phyloP scores from a whole-genome alignment of 2,329 filamentous ascomycete genomes.

The Teratosphaeria viscida region DNA sequence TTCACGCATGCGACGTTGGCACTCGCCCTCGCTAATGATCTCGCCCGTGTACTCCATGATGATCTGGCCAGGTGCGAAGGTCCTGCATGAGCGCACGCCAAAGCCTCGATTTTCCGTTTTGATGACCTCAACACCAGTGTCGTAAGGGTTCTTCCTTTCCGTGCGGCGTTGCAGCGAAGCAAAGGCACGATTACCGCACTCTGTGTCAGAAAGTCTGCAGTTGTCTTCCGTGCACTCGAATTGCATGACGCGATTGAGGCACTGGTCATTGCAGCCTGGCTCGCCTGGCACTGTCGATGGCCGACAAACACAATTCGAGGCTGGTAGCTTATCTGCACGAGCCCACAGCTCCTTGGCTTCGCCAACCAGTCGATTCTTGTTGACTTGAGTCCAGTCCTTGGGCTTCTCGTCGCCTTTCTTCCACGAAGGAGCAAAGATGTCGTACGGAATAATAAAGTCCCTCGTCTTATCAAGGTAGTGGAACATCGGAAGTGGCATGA shows the following conservation, averaged over 20 bases:
- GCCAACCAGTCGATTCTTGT: conserved; percentile 72
- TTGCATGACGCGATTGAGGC: conserved; percentile 91
- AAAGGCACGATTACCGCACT: conserved; percentile 82
- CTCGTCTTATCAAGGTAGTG: conserved; percentile 48
- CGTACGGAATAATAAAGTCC: conserved; percentile 81
- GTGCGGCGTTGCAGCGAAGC: conserved; percentile 64
- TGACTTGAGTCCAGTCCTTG: conserved; percentile 83
- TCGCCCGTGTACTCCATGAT: conserved; percentile 98
- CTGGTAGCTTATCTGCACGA: conserved; percentile 16
- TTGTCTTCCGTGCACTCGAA: conserved; percentile 92
- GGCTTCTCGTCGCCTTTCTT: conserved; percentile 69
- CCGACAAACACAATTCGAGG: conserved; percentile 57
- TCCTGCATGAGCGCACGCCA: conserved; percentile 81
- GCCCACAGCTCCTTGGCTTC: conserved; percentile 27
- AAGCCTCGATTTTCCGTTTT: conserved; percentile 83
- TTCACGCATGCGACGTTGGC: conserved; percentile 84
- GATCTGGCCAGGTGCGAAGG: conserved; percentile 81
- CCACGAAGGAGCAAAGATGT: conserved; percentile 79
- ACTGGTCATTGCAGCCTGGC: conserved; percentile 76
- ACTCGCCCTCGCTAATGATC: conserved; percentile 91
- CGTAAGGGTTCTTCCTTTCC: conserved; percentile 68
- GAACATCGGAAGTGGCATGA: conserved; percentile 27
- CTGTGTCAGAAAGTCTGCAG: conserved; percentile 63
- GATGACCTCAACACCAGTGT: conserved; percentile 88
- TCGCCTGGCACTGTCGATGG: conserved; percentile 40